Percentiles rank a stretch among this genome's conserved stretches.
phyloP scores from a whole-genome alignment of 2,329 filamentous ascomycete genomes.

The Penicillium oxalicum region DNA sequence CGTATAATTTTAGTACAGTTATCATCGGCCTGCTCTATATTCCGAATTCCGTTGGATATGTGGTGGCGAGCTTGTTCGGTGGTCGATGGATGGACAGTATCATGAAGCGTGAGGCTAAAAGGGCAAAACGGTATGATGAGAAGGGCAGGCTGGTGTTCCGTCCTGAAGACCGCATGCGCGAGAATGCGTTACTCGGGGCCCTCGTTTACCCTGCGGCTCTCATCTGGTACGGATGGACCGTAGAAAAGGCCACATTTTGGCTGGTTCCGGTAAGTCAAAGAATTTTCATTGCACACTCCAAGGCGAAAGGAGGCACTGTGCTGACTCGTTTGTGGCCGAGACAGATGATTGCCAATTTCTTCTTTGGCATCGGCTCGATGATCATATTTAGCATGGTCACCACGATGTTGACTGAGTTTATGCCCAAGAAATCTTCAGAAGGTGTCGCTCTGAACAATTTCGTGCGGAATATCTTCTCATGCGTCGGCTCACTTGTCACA shows the following conservation, averaged over 20 bases:
- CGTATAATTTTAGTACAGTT: constrained; percentile 64
- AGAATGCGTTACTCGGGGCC: constrained; percentile 73
- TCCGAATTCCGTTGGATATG: constrained; percentile 68
- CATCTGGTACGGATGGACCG: constrained; percentile 72
- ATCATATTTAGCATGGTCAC: constrained; percentile 67
- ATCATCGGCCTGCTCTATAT: constrained; percentile 72
- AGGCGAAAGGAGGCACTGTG: not conserved
- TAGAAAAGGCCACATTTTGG: constrained; percentile 58
- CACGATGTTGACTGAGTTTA: constrained; percentile 81
- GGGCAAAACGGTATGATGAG: constrained; percentile 62
- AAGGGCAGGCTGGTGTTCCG: constrained; percentile 60
- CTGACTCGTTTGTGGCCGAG: not conserved
- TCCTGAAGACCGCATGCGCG: constrained; percentile 75
- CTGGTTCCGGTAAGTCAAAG: constrained; percentile 45
- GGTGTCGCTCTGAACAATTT: constrained; percentile 81
- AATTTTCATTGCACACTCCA: too few relatives aligned
- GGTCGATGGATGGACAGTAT: constrained; percentile 75
- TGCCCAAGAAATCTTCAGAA: constrained; percentile 63
- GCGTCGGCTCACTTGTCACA: constrained; percentile 62
- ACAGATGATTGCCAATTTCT: constrained; percentile 58
- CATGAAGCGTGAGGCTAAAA: constrained; percentile 70
- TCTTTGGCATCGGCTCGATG: constrained; percentile 74
- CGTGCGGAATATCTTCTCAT: constrained; percentile 70
- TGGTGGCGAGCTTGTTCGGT: constrained; percentile 61
- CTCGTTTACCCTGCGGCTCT: constrained; percentile 64